A percentile compares a stretch with the other conserved stretches of the same genome.
Conservation (phyloP, 2,329 filamentous ascomycete species). For the Colletotrichum sp. region DNA sequence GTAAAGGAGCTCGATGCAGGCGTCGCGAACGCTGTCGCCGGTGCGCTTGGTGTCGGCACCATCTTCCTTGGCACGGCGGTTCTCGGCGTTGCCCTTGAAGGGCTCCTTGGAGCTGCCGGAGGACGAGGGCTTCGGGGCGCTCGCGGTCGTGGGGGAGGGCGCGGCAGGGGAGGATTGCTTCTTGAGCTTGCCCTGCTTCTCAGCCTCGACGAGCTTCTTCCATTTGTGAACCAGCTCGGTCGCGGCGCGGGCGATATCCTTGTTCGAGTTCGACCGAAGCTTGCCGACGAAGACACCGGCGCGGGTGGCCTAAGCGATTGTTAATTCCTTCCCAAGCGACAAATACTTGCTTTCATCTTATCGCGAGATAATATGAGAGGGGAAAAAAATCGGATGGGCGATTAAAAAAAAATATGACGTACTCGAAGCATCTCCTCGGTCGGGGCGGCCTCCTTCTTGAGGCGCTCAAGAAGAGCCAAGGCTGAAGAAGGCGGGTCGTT, state of each 20-base stretch:
- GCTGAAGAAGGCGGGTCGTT: conserved; percentile 78
- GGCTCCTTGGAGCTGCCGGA: conserved; percentile 35
- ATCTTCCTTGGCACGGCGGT: conserved; percentile 80
- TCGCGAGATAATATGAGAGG: background rate
- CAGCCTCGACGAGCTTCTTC: conserved; percentile 77
- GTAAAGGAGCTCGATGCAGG: conserved; percentile 90
- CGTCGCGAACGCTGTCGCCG: conserved; percentile 75
- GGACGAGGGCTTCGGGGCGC: conserved; percentile 50
- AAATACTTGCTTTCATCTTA: background rate
- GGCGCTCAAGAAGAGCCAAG: conserved; percentile 74
- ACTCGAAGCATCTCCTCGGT: conserved; percentile 90
- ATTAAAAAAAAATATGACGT: conserved; percentile 35
- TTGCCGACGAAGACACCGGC: conserved; percentile 91
- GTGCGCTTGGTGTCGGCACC: conserved; percentile 80
- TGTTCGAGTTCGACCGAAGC: conserved; percentile 76
- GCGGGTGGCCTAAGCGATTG: conserved; percentile 69
- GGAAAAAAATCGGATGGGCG: background rate
- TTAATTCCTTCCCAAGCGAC: background rate
- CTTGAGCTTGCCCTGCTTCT: conserved; percentile 54
- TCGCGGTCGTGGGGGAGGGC: conserved; percentile 57
- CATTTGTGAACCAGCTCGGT: conserved; percentile 86
- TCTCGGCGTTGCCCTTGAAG: conserved; percentile 73
- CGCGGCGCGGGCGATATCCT: conserved; percentile 79
- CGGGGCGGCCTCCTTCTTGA: conserved; percentile 81
- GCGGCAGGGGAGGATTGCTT: conserved; percentile 45